These are phyloP conservation scores for Salvia rosmarinus DNA, from an alignment of 257 asterid genomes.

Conservation along the genomic window DNA sequence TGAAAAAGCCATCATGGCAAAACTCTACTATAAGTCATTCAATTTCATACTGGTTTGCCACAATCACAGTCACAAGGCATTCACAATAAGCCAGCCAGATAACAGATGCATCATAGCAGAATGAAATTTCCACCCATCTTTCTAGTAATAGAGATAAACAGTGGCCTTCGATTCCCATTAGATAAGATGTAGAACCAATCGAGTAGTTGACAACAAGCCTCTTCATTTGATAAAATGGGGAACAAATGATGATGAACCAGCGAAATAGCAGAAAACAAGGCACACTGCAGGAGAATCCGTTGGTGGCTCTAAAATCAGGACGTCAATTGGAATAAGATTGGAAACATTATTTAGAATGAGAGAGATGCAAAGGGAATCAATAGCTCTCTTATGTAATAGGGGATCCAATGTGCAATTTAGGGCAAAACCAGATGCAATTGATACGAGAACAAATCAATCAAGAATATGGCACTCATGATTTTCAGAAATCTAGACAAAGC, in stretches of 20 bases:
- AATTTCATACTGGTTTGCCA: not conserved
- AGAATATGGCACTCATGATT: constrained; percentile 14
- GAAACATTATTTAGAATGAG: constrained; percentile 3
- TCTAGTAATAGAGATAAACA: not conserved
- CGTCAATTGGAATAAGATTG: not conserved
- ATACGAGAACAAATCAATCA: not conserved
- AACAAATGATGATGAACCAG: not conserved
- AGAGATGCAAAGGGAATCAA: not conserved
- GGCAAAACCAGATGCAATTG: constrained; percentile 1
- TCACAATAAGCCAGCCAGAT: not conserved
- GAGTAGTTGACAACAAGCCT: constrained; percentile 7
- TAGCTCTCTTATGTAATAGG: not conserved
- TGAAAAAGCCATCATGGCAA: not conserved
- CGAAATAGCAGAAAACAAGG: not conserved
- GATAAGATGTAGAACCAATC: constrained; percentile 1
- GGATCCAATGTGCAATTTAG: not conserved
- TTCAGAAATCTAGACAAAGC: constrained; percentile 9
- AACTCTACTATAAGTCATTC: not conserved
- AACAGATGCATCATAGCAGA: not conserved
- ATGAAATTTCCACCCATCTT: not conserved
- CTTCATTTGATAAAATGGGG: not conserved
- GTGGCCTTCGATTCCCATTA: not conserved
- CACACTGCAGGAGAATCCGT: not conserved
- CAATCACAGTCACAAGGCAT: constrained; percentile 6
- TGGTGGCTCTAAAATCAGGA: not conserved